Evolutionary conservation across 2,329 filamentous ascomycete species (phyloP).

Genomic region (Neonectria neomacrospora): DNA sequence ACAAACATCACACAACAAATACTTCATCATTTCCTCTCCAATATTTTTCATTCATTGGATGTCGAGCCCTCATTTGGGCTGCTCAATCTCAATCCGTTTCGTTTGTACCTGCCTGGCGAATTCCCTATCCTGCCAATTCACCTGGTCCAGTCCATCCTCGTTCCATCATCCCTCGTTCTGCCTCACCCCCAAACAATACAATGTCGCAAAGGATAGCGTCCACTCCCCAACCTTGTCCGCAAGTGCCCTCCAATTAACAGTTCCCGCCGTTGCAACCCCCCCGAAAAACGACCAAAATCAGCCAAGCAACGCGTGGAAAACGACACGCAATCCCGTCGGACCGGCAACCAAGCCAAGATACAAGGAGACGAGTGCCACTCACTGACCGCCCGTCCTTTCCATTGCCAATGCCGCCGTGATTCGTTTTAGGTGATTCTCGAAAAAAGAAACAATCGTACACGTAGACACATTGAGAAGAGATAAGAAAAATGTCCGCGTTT

Average conservation of each 20-base stretch:
- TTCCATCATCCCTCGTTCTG: slow-evolving; percentile 32
- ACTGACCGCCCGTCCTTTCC: slow-evolving; percentile 22
- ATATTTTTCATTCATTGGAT: slow-evolving; percentile 43
- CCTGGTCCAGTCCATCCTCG: slow-evolving; percentile 29
- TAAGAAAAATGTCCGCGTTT: slow-evolving; percentile 42
- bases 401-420: slow-evolving; percentile 44
- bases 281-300: slow-evolving; percentile 44
- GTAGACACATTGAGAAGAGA: slow-evolving; percentile 47
- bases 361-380: slow-evolving; percentile 31
- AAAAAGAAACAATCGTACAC: slow-evolving; percentile 53
- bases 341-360: slow-evolving; percentile 37
- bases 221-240: slow-evolving; percentile 27
- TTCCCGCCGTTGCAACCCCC: slow-evolving; percentile 43
- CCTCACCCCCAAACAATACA: slow-evolving; percentile 43
- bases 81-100: slow-evolving; percentile 42
- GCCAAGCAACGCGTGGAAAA: slow-evolving; percentile 43
- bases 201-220: slow-evolving; percentile 42
- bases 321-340: slow-evolving; percentile 42
- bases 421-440: slow-evolving; percentile 49
- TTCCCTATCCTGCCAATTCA: slow-evolving; percentile 37
- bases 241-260: slow-evolving; percentile 40
- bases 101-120: slow-evolving; percentile 34
- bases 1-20: neutral
- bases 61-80: slow-evolving; percentile 36
- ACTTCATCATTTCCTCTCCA: slow-evolving; percentile 17